These are phyloP conservation scores for Phaffomyces opuntiae DNA, from an alignment of 805 yeast genomes.

Conservation along the genomic window DNA sequence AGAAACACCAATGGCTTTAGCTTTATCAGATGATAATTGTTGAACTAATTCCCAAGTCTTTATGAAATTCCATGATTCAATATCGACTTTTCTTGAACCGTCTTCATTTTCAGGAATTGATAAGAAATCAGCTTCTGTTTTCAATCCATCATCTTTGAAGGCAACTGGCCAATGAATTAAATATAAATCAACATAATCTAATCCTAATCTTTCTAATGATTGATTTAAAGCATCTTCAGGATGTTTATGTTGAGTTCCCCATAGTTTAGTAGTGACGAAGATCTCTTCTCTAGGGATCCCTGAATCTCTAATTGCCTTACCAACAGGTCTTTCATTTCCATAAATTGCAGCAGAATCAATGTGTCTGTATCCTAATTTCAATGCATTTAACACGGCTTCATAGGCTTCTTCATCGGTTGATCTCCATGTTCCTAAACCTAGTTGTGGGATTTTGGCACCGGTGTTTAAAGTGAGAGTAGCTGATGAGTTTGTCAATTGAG, in stretches of 20 bases:
- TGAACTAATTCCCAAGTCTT: slow-evolving; percentile 20
- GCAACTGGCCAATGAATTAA: slow-evolving; percentile 82
- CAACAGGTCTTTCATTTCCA: slow-evolving; percentile 49
- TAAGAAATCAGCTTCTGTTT: slow-evolving; percentile 7
- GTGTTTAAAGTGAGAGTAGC: slow-evolving; percentile 31
- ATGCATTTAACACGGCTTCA: slow-evolving; percentile 13
- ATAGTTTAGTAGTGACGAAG: slow-evolving; percentile 66
- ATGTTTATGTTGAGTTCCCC: slow-evolving; percentile 38
- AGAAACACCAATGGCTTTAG: slow-evolving; percentile 19
- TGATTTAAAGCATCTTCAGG: slow-evolving; percentile 47
- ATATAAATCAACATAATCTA: slow-evolving; percentile 74
- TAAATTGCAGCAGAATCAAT: slow-evolving; percentile 56
- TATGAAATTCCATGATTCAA: slow-evolving; percentile 34
- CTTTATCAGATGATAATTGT: slow-evolving; percentile 11
- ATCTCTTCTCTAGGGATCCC: slow-evolving; percentile 59
- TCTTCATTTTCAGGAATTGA: slow-evolving; percentile 8
- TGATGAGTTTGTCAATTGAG: slow-evolving; percentile 7
- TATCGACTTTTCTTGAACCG: slow-evolving; percentile 47
- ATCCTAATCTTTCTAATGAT: slow-evolving; percentile 54
- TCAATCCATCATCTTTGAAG: slow-evolving; percentile 35
- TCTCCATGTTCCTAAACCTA: slow-evolving; percentile 45
- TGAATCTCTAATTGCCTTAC: slow-evolving; percentile 43
- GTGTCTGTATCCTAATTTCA: slow-evolving; percentile 47
- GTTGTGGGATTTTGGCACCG: slow-evolving; percentile 44
- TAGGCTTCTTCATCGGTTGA: slow-evolving; percentile 28